Evolutionary conservation across 495 filamentous ascomycete species (phyloP), one percentile per base, ranked within the genome.

Genomic region (Cercophora scortea): DNA sequence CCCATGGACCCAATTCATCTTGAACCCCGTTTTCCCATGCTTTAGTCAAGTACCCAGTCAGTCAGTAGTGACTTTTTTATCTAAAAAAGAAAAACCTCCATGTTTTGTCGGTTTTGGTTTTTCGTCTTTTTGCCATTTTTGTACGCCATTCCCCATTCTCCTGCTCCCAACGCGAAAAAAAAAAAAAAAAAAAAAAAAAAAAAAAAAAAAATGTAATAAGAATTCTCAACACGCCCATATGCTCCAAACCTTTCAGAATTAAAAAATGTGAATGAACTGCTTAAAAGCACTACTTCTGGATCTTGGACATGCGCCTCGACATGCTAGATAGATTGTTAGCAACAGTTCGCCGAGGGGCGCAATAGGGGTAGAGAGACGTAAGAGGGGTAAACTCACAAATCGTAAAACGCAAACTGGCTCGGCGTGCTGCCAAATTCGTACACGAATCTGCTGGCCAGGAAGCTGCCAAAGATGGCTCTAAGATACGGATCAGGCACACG

Each of bases 321-420:
- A 78, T 76, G 62, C 74, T 76, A 41, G 52, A 25, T 3, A 18
- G 19, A 19, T 7, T 16, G 16, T 73, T 69, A 72, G 67, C 41
- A 42, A 19, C 6, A 16, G 0, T 15, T 55, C 36, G 15, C 12
- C 5, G 25, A 0, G 7, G 15, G n/a, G 42, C 16, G 8, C 9
- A 0, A 42, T 48, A n/a, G 15, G 33, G 32, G 32, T 1, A 9
- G 11, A 45, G n/a, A 12, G 45, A 13, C 12, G 35, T 6, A 36
- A 25, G 25, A 5, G 25, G 25, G 25, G 2, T 4, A 19, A 58
- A 84, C 87, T 81, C 77, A 95, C 90, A 97, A 98, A 60, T 94
- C 87, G 71, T 95, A 98, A 79, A 98, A 98, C 8, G 93, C 89
- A 73, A 98, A 96, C 64, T 96, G 94, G 75, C 85, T 92, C 4